A percentile compares a stretch with the other conserved stretches of the same genome.
Conservation (phyloP, 2,329 filamentous ascomycete species). For the Diplocarpon rosae region DNA sequence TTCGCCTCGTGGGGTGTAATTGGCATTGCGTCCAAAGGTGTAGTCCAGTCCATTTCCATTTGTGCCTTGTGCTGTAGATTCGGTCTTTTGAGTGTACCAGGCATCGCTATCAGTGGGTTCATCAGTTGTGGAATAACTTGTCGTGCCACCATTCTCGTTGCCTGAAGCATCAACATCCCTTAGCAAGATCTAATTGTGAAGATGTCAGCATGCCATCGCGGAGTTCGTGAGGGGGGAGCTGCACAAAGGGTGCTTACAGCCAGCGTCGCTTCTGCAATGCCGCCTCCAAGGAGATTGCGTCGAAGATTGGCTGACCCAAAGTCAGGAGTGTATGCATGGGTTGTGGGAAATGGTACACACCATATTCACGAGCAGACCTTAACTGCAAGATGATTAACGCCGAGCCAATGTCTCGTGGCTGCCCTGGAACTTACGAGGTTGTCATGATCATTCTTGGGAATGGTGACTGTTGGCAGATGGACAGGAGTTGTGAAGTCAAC, state of each 20-base stretch:
- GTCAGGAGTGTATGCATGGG: neutral
- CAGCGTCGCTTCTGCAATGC: conserved; percentile 37
- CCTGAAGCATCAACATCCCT: conserved; percentile 12
- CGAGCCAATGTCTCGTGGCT: neutral
- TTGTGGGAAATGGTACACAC: conserved; percentile 30
- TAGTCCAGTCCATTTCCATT: conserved; percentile 16
- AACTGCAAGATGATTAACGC: conserved; percentile 16
- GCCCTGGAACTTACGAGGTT: conserved; percentile 35
- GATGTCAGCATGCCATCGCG: conserved; percentile 6
- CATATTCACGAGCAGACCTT: conserved; percentile 38
- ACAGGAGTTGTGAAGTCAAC: conserved; percentile 28
- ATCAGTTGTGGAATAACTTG: conserved; percentile 10
- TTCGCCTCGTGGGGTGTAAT: conserved; percentile 16
- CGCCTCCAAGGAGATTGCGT: conserved; percentile 39
- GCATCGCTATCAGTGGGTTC: conserved; percentile 11
- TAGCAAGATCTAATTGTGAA: conserved; percentile 18
- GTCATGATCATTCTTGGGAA: conserved; percentile 52
- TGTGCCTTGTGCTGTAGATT: conserved; percentile 5
- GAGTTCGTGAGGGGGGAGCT: neutral
- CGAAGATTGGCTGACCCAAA: conserved; percentile 28
- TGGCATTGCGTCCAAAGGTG: conserved; percentile 18
- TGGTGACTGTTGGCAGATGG: conserved; percentile 34
- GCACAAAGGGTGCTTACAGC: conserved; percentile 16
- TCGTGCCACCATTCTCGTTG: conserved; percentile 11
- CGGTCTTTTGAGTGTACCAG: conserved; percentile 9